Conservation (phyloP, 2,329 filamentous ascomycete species). For the Lachnellula willkommii region DNA sequence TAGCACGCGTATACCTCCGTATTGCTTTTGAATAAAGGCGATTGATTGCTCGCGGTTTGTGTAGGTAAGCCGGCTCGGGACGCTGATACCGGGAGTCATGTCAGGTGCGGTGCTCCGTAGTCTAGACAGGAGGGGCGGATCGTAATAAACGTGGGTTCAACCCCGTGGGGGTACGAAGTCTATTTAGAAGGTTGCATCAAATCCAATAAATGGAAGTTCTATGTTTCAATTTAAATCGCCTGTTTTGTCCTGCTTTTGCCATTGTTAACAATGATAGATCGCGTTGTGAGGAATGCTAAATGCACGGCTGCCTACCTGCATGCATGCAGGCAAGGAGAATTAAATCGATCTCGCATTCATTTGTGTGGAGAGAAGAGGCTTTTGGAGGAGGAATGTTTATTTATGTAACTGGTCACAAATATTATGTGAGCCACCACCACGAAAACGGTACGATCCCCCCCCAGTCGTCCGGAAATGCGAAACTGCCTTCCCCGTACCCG, state of each 20-base stretch:
- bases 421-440: background rate
- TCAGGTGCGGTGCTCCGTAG: background rate
- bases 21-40: background rate
- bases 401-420: constrained; percentile 12
- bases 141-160: background rate
- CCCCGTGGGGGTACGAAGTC: background rate
- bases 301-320: background rate
- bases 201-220: background rate
- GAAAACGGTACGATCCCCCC: too few species aligned
- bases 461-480: too few species aligned
- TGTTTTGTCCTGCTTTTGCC: background rate
- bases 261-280: background rate
- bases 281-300: background rate
- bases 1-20: background rate
- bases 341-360: background rate
- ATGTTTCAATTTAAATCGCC: background rate
- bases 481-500: too few species aligned
- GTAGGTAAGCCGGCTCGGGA: background rate
- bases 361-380: background rate
- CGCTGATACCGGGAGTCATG: background rate
- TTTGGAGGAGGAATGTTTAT: background rate
- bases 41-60: background rate
- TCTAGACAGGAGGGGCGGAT: background rate
- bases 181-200: background rate
- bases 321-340: constrained; percentile 2